phyloP scores from a whole-genome alignment of 495 filamentous ascomycete species.

The Penicillium lagena region DNA sequence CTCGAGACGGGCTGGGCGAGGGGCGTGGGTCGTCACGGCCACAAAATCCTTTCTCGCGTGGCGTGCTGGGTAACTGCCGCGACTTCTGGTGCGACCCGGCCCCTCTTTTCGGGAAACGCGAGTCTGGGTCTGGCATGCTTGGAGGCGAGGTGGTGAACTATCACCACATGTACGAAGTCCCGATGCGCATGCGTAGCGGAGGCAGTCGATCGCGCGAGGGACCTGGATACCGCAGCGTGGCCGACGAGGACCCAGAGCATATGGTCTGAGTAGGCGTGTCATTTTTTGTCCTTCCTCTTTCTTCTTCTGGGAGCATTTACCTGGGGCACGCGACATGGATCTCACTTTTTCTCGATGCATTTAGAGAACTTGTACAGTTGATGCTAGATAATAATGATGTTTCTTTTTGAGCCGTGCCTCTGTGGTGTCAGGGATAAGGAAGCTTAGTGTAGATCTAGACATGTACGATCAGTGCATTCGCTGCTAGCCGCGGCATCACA shows the following conservation, averaged over 20 bases:
- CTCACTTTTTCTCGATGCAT: slow-evolving; percentile 1
- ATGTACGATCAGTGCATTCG: no score
- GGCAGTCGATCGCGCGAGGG: slow-evolving; percentile 14
- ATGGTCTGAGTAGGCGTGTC: slow-evolving; percentile 13
- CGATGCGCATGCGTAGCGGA: slow-evolving; percentile 53
- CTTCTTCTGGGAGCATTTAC: background rate
- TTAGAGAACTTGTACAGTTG: slow-evolving; percentile 20
- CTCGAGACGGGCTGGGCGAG: slow-evolving; percentile 56
- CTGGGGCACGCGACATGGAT: no score
- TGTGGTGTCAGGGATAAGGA: background rate
- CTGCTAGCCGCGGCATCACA: no score
- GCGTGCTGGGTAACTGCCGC: slow-evolving; percentile 77
- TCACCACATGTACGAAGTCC: slow-evolving; percentile 81
- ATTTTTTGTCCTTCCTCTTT: background rate
- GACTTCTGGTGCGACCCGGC: slow-evolving; percentile 94
- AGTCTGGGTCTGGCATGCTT: slow-evolving; percentile 67
- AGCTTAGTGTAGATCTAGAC: background rate
- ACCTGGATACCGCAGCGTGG: slow-evolving; percentile 31
- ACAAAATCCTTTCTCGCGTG: slow-evolving; percentile 78
- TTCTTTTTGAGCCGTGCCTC: background rate
- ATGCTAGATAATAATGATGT: slow-evolving; percentile 13
- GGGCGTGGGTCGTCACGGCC: slow-evolving; percentile 42
- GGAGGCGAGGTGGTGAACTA: slow-evolving; percentile 80
- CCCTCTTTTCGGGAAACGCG: slow-evolving; percentile 69
- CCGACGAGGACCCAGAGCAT: slow-evolving; percentile 30